Evolutionary conservation across 805 yeast species (phyloP).

Genomic region (Starmerella tilneyi): DNA sequence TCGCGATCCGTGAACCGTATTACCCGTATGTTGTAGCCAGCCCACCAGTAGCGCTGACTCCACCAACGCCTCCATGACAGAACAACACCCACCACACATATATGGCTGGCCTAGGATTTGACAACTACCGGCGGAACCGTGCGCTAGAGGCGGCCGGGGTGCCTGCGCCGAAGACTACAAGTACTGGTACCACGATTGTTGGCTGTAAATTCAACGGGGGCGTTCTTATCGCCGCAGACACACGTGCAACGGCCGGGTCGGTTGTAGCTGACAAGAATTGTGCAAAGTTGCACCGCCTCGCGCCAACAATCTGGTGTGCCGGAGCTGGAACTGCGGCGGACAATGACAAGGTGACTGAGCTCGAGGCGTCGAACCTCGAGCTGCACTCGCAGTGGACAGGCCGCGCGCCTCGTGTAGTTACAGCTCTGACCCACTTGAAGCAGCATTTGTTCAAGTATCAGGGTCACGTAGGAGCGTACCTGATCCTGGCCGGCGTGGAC

Average conservation of each 20-base stretch:
- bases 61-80: neutral
- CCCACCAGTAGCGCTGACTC: neutral
- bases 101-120: conserved; percentile 92
- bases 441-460: conserved; percentile 95
- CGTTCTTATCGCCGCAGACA: conserved; percentile 96
- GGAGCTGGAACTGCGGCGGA: conserved; percentile 99
- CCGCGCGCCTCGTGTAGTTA: conserved; percentile 84
- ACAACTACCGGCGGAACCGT: conserved; percentile 83
- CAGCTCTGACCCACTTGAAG: conserved; percentile 84
- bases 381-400: conserved; percentile 74
- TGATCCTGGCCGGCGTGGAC: conserved; percentile 96
- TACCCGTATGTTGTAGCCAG: no score
- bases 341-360: conserved; percentile 93
- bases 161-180: conserved; percentile 77
- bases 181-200: conserved; percentile 98
- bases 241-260: conserved; percentile 93
- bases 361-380: conserved; percentile 83
- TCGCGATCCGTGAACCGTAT: no score
- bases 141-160: conserved; percentile 62
- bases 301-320: conserved; percentile 97
- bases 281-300: conserved; percentile 80
- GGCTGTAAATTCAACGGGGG: conserved; percentile 91
- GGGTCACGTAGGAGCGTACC: conserved; percentile 93
- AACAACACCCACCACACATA: neutral
- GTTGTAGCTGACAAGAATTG: conserved; percentile 98